phyloP scores from a whole-genome alignment of 2,329 filamentous ascomycete genomes.

The Byssoonygena ceratinophila region DNA sequence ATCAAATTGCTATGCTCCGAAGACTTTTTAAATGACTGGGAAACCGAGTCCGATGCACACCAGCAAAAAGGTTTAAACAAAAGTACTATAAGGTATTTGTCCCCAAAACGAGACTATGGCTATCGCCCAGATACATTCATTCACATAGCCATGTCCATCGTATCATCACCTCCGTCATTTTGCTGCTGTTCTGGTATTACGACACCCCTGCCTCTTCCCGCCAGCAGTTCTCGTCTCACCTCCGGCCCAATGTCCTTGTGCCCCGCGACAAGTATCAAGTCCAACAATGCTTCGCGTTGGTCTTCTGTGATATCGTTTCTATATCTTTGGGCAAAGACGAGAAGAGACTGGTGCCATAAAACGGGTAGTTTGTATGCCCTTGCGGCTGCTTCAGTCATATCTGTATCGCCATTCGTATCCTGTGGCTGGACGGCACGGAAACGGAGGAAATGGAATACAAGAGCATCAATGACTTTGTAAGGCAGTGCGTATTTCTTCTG shows the following conservation, averaged over 20 bases:
- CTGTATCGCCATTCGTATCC: conserved; percentile 45
- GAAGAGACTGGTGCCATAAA: conserved; percentile 87
- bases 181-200: conserved; percentile 38
- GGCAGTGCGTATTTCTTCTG: conserved; percentile 97
- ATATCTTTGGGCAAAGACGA: conserved; percentile 89
- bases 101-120: neutral
- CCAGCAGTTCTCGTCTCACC: conserved; percentile 75
- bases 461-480: conserved; percentile 83
- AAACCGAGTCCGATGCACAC: neutral
- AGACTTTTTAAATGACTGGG: neutral
- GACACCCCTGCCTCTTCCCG: conserved; percentile 75
- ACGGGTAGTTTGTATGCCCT: conserved; percentile 63
- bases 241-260: conserved; percentile 86
- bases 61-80: neutral
- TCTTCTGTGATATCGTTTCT: conserved; percentile 94
- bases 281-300: conserved; percentile 79
- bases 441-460: conserved; percentile 93
- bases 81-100: too few species aligned
- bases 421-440: conserved; percentile 63
- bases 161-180: conserved; percentile 66
- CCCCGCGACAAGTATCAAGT: conserved; percentile 72
- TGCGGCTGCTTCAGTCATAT: conserved; percentile 39
- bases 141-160: conserved; percentile 59
- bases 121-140: neutral
- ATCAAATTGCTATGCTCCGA: neutral